These are phyloP conservation scores for Clohesyomyces aquaticus DNA, from an alignment of 495 filamentous ascomycete genomes.

Conservation along the genomic window DNA sequence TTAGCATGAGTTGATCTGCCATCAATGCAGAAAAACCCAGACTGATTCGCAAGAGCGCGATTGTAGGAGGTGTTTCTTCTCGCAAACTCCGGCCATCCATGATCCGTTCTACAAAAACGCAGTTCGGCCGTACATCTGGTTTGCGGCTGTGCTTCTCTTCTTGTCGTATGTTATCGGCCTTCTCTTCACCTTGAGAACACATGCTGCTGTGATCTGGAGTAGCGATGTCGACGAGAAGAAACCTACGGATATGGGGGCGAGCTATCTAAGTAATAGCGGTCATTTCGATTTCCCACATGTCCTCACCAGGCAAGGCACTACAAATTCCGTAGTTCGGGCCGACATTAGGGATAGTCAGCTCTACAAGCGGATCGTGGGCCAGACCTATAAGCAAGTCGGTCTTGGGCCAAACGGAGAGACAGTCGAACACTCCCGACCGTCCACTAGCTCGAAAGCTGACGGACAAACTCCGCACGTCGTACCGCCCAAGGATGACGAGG, in stretches of 20 bases:
- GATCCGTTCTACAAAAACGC: constrained; percentile 87
- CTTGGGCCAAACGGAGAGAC: constrained; percentile 47
- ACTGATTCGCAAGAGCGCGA: constrained; percentile 57
- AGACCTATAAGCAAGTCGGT: constrained; percentile 81
- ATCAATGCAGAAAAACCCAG: constrained; percentile 65
- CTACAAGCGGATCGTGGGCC: constrained; percentile 90
- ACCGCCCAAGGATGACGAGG: constrained; percentile 55
- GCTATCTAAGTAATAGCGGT: constrained; percentile 24
- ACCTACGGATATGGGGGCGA: constrained; percentile 37
- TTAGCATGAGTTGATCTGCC: constrained; percentile 89
- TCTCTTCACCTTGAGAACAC: constrained; percentile 94
- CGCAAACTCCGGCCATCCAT: constrained; percentile 80
- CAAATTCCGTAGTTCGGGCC: constrained; percentile 17
- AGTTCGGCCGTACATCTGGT: constrained; percentile 90
- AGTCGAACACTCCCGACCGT: constrained; percentile 6
- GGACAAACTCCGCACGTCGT: constrained; percentile 45
- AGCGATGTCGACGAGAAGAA: constrained; percentile 85
- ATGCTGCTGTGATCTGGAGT: constrained; percentile 97
- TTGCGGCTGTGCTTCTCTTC: constrained; percentile 83
- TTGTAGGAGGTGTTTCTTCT: constrained; percentile 92
- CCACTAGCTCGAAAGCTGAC: constrained; percentile 10
- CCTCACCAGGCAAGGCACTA: constrained; percentile 31
- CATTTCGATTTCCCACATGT: constrained; percentile 18
- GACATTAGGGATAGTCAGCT: constrained; percentile 78
- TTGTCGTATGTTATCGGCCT: constrained; percentile 91